These are phyloP conservation scores for Murraya koenigii DNA, from an alignment of 345 rosid genomes.

Conservation along the genomic window DNA sequence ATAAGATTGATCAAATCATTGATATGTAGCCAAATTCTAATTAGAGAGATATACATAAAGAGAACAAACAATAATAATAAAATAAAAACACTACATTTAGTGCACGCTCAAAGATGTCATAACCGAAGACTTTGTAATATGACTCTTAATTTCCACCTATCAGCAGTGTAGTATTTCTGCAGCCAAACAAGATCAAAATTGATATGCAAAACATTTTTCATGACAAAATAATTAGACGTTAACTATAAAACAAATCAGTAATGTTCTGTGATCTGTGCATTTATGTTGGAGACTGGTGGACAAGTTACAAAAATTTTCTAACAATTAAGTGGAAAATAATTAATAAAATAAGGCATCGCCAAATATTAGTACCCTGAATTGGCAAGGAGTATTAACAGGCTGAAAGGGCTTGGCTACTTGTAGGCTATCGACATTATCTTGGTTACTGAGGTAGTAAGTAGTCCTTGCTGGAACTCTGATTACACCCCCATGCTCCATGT, in stretches of 20 bases:
- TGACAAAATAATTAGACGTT: too few relatives aligned
- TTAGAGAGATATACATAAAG: too few relatives aligned
- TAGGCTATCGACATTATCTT: conserved; percentile 26
- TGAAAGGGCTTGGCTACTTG: conserved; percentile 25
- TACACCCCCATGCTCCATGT: conserved; percentile 39
- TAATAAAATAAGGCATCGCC: background rate
- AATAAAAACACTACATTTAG: conserved; percentile 33
- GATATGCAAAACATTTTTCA: background rate
- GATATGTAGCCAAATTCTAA: too few relatives aligned
- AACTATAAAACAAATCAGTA: too few relatives aligned
- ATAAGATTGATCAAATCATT: background rate
- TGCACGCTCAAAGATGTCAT: conserved; percentile 39
- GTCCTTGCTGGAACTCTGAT: conserved; percentile 35
- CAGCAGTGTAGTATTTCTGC: conserved; percentile 35
- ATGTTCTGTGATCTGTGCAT: too few relatives aligned
- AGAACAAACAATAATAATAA: background rate
- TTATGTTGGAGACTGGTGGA: too few relatives aligned
- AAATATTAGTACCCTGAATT: conserved; percentile 21
- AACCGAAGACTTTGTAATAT: conserved; percentile 36
- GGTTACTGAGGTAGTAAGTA: conserved; percentile 31
- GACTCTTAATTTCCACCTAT: conserved; percentile 35
- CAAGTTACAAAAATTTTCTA: too few relatives aligned
- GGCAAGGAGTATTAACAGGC: conserved; percentile 37
- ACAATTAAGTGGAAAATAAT: background rate
- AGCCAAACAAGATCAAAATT: background rate